phyloP scores from a whole-genome alignment of 169 alveolate genomes.

The Plasmodium fragile region DNA sequence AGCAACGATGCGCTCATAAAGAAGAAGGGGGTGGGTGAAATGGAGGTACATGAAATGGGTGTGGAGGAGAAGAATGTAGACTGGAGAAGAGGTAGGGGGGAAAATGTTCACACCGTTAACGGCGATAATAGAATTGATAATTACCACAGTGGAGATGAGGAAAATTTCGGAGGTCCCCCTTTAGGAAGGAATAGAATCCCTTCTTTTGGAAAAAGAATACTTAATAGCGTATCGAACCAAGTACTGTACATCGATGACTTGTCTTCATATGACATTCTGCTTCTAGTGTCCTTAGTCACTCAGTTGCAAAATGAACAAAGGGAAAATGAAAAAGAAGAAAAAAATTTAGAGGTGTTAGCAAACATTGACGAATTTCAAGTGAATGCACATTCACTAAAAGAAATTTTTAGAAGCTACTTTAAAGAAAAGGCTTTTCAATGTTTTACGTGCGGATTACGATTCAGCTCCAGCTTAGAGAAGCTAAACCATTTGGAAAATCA shows the following conservation, averaged over 20 bases:
- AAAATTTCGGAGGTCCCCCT: neutral
- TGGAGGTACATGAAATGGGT: neutral
- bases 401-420: slow-evolving; percentile 28
- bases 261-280: slow-evolving; percentile 39
- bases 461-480: slow-evolving; percentile 55
- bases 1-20: neutral
- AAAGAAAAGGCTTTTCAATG: slow-evolving; percentile 56
- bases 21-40: slow-evolving; percentile 6
- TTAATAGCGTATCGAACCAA: slow-evolving; percentile 66
- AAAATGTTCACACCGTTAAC: neutral
- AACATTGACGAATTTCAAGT: slow-evolving; percentile 28
- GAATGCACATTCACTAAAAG: slow-evolving; percentile 55
- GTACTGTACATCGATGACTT: slow-evolving; percentile 51
- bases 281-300: slow-evolving; percentile 35
- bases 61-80: neutral
- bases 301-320: slow-evolving; percentile 73
- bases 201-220: slow-evolving; percentile 24
- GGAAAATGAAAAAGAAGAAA: slow-evolving; percentile 72
- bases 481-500: slow-evolving; percentile 73
- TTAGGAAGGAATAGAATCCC: neutral
- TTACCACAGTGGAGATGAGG: neutral
- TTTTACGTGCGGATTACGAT: slow-evolving; percentile 64
- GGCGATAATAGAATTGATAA: neutral
- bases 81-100: neutral
- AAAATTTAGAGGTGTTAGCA: slow-evolving; percentile 53